Evolutionary conservation across 495 filamentous ascomycete genomes (phyloP), one percentile per base, ranked within the genome.

Genomic region (Tuber umbilicatum): DNA sequence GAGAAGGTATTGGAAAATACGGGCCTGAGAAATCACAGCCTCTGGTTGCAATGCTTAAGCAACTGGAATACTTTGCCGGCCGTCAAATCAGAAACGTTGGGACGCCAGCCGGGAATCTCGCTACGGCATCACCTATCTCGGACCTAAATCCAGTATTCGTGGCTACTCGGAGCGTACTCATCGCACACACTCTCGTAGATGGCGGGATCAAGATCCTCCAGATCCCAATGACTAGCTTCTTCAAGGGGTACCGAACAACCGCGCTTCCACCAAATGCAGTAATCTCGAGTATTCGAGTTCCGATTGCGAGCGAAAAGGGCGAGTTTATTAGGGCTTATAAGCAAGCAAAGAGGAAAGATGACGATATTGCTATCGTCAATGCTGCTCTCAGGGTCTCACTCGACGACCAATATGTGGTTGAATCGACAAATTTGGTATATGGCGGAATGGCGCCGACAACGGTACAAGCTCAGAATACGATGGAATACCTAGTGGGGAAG

Each of bases 31-130:
- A 86, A 68, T 89, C 90, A 21, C 95, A 98, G 78, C 87, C 91
- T 5, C 92, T 94, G 82, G 85, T 83, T 35, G 90, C 91, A 1
- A 90, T 94, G 47, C 85, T 90, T 76, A 94, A 94, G 82, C 91
- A 93, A 84, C 87, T 93, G 45, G 88, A 88, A 76, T 99, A 97
- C 83, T 99, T 99, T 83, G 95, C 95, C 75, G 95, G 95, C 72
- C 85, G 95, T 70, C 95, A 99, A 81, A 99, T 99, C 81, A 87
- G 95, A 73, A 99, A 98, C 83, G 95, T 97, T 39, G 95, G 94
- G 27, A 97, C 95, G 2, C 95, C 94, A 2, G 95, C 94, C 31
- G 95, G 95, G 45, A 99, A 99, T 81, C 83, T 99, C 75, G 94
- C 93, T 10, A 99, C 95, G 3, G 95, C 95, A 2, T 97, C 93